Evolutionary conservation across 2,329 filamentous ascomycete genomes (phyloP).

Genomic region (Diplodia corticola): DNA sequence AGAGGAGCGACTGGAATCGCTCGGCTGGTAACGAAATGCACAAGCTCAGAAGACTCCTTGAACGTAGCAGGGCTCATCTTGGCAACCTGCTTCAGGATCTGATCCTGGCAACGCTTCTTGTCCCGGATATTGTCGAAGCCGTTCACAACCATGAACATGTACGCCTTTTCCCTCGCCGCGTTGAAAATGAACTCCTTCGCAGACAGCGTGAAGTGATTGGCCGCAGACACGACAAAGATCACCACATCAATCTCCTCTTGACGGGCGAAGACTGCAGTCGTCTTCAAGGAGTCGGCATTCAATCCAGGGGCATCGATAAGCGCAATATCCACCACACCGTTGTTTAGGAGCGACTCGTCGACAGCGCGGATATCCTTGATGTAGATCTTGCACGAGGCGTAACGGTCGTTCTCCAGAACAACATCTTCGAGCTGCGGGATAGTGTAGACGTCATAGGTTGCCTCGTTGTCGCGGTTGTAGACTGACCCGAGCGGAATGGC

Average conservation of each 20-base stretch:
- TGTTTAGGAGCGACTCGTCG: slow-evolving; percentile 92
- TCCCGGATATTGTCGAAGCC: slow-evolving; percentile 93
- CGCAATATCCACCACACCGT: slow-evolving; percentile 96
- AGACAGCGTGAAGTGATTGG: slow-evolving; percentile 96
- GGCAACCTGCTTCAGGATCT: slow-evolving; percentile 86
- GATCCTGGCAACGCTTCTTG: slow-evolving; percentile 85
- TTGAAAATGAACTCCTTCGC: slow-evolving; percentile 98
- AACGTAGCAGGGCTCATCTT: slow-evolving; percentile 87
- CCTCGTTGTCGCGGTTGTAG: slow-evolving; percentile 90
- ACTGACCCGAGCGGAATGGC: slow-evolving; percentile 78
- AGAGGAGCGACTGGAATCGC: slow-evolving; percentile 75
- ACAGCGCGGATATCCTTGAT: slow-evolving; percentile 86
- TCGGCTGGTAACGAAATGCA: slow-evolving; percentile 98
- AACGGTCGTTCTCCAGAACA: slow-evolving; percentile 83
- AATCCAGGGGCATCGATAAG: slow-evolving; percentile 94
- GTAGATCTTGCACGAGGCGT: slow-evolving; percentile 95
- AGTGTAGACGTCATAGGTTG: slow-evolving; percentile 85
- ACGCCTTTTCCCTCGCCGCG: slow-evolving; percentile 93
- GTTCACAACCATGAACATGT: slow-evolving; percentile 98
- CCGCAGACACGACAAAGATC: slow-evolving; percentile 95
- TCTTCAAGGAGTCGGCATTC: slow-evolving; percentile 95
- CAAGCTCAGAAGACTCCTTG: slow-evolving; percentile 89
- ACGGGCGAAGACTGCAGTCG: slow-evolving; percentile 92
- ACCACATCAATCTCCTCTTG: slow-evolving; percentile 99
- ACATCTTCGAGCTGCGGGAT: slow-evolving; percentile 81